A percentile compares a stretch with the other conserved stretches of the same genome.
phyloP scores from a whole-genome alignment of 1,284 basidiomycete species.

The Sporisorium iseilematis-ciliati region DNA sequence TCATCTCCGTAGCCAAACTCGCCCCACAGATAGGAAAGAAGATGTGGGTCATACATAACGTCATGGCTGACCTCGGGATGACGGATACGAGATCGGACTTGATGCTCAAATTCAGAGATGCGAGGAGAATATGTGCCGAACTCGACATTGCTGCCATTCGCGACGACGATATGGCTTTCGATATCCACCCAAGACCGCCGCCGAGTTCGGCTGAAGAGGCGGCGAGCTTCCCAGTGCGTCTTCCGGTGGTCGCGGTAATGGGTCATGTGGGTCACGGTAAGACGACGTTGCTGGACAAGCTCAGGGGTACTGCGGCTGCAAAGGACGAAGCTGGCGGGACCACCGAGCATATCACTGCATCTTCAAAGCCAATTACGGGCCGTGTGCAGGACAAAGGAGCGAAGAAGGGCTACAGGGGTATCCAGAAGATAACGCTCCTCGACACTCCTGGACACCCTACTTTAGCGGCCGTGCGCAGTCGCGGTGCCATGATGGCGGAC shows the following conservation, averaged over 20 bases:
- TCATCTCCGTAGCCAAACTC: slow-evolving; percentile 60
- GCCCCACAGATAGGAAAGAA: slow-evolving; percentile 53
- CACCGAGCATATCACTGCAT: slow-evolving; percentile 98
- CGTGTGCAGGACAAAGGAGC: slow-evolving; percentile 32
- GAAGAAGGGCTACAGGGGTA: slow-evolving; percentile 65
- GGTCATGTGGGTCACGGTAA: slow-evolving; percentile 99
- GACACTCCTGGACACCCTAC: slow-evolving; percentile 99
- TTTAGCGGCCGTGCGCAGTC: slow-evolving; percentile 95
- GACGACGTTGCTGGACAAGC: slow-evolving; percentile 93
- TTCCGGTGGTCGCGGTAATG: slow-evolving; percentile 96
- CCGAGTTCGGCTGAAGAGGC: slow-evolving; percentile 72
- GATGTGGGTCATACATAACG: slow-evolving; percentile 54
- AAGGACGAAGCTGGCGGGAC: slow-evolving; percentile 96
- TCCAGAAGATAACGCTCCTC: slow-evolving; percentile 87
- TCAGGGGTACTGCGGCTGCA: slow-evolving; percentile 90
- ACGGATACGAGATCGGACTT: slow-evolving; percentile 61
- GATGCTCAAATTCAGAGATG: slow-evolving; percentile 64
- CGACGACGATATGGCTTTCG: slow-evolving; percentile 61
- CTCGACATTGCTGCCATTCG: slow-evolving; percentile 56
- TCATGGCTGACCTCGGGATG: slow-evolving; percentile 61
- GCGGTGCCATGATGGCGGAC: slow-evolving; percentile 94
- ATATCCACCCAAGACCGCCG: slow-evolving; percentile 60
- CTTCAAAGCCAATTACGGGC: slow-evolving; percentile 82
- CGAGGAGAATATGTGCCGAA: slow-evolving; percentile 63
- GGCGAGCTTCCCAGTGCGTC: slow-evolving; percentile 77